Conservation (phyloP, 2,329 filamentous ascomycete species). For the Fusarium setosum region DNA sequence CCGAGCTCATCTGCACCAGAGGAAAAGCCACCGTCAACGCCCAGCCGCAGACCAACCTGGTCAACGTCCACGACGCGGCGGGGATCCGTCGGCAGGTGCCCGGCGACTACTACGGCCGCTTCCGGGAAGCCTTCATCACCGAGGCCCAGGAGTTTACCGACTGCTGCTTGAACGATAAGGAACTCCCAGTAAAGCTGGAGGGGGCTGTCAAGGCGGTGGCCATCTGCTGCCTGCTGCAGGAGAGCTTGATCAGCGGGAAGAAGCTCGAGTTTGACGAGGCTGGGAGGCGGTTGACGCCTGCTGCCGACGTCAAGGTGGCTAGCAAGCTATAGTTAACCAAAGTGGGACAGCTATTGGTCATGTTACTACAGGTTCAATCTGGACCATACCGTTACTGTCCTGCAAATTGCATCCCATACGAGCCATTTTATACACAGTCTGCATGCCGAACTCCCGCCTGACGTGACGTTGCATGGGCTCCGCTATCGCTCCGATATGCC, state of each 20-base stretch:
- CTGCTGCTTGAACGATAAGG: not conserved
- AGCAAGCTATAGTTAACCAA: not conserved
- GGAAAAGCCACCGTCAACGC: not conserved
- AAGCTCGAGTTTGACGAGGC: conserved; percentile 1
- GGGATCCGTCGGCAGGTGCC: not conserved
- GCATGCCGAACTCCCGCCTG: not conserved
- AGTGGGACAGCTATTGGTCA: not conserved
- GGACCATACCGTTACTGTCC: not conserved
- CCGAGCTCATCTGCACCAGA: conserved; percentile 4
- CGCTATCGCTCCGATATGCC: conserved; percentile 17
- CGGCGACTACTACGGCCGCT: conserved; percentile 1
- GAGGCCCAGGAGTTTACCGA: conserved; percentile 3
- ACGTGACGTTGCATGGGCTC: not conserved
- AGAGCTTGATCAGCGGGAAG: conserved; percentile 8
- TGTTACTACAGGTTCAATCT: not conserved
- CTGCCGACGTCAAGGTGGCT: not conserved
- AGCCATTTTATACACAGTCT: too few species aligned
- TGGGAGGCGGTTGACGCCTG: not conserved
- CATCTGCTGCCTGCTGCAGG: not conserved
- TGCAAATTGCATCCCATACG: not conserved
- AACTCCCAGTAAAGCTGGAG: not conserved
- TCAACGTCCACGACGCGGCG: conserved; percentile 1
- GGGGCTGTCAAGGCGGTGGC: not conserved
- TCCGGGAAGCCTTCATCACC: conserved; percentile 1
- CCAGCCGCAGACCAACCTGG: not conserved